Evolutionary conservation across 2,329 filamentous ascomycete genomes (phyloP).

Genomic region (Aureobasidium sp.): DNA sequence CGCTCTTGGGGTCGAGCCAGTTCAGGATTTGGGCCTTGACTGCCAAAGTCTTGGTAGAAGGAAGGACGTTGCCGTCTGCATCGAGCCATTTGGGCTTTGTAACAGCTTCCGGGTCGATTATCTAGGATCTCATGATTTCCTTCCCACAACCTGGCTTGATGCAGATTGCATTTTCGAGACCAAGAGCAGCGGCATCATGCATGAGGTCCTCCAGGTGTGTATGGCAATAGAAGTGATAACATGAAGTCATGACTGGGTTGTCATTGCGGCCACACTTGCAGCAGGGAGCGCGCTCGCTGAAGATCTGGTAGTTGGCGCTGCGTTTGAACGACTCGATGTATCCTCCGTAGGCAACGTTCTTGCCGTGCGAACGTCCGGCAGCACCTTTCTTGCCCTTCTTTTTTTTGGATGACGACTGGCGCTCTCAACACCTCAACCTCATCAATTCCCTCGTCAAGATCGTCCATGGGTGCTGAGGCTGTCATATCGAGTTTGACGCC

Average conservation of each 20-base stretch:
- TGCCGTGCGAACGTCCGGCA: conserved; percentile 28
- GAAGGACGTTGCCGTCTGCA: conserved; percentile 29
- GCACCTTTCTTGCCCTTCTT: neutral
- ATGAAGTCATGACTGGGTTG: conserved; percentile 39
- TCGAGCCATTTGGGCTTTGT: conserved; percentile 30
- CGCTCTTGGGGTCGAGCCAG: conserved; percentile 23
- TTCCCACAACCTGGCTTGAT: conserved; percentile 20
- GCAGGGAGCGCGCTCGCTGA: conserved; percentile 29
- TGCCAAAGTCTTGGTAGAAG: conserved; percentile 38
- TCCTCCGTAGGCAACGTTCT: conserved; percentile 32
- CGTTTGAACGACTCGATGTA: conserved; percentile 30
- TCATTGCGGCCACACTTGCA: conserved; percentile 34
- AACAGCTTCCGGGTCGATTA: conserved; percentile 20
- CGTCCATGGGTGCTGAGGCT: neutral
- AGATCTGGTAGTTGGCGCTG: conserved; percentile 29
- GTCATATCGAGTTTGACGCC: neutral
- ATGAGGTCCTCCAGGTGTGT: conserved; percentile 34
- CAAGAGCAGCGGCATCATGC: conserved; percentile 19
- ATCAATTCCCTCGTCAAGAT: neutral
- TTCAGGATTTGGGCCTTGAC: conserved; percentile 38
- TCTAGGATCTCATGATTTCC: conserved; percentile 8
- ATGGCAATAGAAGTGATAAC: conserved; percentile 48
- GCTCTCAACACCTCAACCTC: neutral
- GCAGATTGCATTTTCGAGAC: conserved; percentile 18
- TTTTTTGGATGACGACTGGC: neutral